Evolutionary conservation across 1,139 yeast species (phyloP).

Genomic region (Taiozyma sp.): DNA sequence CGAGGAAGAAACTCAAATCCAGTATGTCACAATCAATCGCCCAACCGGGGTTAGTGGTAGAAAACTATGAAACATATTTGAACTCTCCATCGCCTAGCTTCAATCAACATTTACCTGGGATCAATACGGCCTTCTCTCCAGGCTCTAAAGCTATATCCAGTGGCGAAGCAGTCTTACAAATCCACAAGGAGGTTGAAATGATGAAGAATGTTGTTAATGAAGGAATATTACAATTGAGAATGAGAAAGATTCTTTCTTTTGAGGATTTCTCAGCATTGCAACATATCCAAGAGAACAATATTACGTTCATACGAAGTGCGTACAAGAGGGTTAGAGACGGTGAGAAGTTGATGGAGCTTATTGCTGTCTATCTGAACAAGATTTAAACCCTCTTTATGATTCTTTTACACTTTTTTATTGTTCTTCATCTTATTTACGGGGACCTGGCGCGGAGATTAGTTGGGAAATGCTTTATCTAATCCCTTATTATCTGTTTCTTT

Average conservation of each 20-base stretch:
- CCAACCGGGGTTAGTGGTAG: conserved; percentile 9
- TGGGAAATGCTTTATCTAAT: neutral
- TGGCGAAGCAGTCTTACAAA: conserved; percentile 17
- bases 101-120: neutral
- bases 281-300: conserved; percentile 12
- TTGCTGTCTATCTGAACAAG: conserved; percentile 16
- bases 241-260: conserved; percentile 11
- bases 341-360: conserved; percentile 15
- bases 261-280: conserved; percentile 16
- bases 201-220: conserved; percentile 18
- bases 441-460: neutral
- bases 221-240: conserved; percentile 14
- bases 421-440: neutral
- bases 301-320: conserved; percentile 16
- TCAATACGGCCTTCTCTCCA: neutral
- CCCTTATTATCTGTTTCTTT: neutral
- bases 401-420: neutral
- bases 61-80: conserved; percentile 1
- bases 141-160: conserved; percentile 5
- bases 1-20: conserved; percentile 3
- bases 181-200: conserved; percentile 17
- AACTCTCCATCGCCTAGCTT: neutral
- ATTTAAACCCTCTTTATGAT: neutral
- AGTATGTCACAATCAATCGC: neutral
- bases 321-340: conserved; percentile 17